Evolutionary conservation across 352 stramenopile genomes (phyloP), one percentile per base, ranked within the genome.

Genomic region (Pythium scleroteichum): DNA sequence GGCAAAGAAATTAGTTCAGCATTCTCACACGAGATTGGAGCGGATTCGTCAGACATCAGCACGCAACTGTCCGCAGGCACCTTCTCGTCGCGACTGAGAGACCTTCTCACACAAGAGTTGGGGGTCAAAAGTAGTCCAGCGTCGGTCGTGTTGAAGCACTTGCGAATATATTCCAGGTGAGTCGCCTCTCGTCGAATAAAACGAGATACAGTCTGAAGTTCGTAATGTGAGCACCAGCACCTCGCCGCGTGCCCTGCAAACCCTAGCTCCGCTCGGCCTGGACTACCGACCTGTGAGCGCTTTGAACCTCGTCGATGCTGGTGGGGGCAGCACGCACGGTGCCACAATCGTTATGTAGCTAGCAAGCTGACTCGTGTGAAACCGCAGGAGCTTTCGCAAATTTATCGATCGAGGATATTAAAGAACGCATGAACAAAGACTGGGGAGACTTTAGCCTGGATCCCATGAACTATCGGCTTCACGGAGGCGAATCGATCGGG

Each of bases 401-500:
- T 32, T 76, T 82, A 65, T 56, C 73, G 10, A 53, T 73, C 32
- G 56, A 50, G 17, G 73, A 79, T 22, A 71, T 81, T 48, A 75
- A 69, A 20, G 59, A 72, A 19, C 67, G 59, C 8, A 67, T 81
- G 66, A 66, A 55, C 26, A 60, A 75, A 24, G 57, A 75, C 23
- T 69, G 69, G 45, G 62, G 55, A 27, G 68, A 79, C 29, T 82
- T 78, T 50, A 78, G 69, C 20, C 62, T 64, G n/a, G 73, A 82
- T 16, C 73, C 73, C 2, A 70, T 82, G 46, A 82, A 78, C 51
- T 82, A 79, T 51, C 73, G 73, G 22, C 55, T 79, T 16, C 71
- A 82, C 33, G 73, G 71, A 17, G 73, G 73, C 14, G 73, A 82
- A 40, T 82, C 73, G 20, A 69, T 82, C 19, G 71, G 68, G 19